Evolutionary conservation across 2,329 filamentous ascomycete species (phyloP).

Genomic region (Aspergillus brasiliensis): DNA sequence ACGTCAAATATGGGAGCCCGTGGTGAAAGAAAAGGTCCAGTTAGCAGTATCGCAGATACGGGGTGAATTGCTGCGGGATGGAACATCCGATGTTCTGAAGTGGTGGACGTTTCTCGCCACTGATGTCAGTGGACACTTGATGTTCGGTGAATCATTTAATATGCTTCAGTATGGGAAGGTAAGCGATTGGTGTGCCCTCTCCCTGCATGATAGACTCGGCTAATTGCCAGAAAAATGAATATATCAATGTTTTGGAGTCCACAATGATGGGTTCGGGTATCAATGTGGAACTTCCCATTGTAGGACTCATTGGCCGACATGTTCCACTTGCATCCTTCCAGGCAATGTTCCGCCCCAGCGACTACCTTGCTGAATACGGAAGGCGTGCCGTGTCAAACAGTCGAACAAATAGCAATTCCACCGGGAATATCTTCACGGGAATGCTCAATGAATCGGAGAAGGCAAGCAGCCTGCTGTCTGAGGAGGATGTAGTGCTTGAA

Average conservation of each 20-base stretch:
- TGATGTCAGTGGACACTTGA: conserved; percentile 53
- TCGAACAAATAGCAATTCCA: conserved; percentile 19
- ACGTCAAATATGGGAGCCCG: conserved; percentile 29
- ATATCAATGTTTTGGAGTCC: conserved; percentile 39
- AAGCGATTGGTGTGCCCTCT: conserved; percentile 6
- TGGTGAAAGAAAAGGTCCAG: conserved; percentile 41
- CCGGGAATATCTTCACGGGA: conserved; percentile 41
- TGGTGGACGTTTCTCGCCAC: conserved; percentile 56
- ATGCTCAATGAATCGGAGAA: conserved; percentile 41
- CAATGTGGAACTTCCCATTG: conserved; percentile 11
- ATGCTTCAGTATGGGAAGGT: conserved; percentile 53
- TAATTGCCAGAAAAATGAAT: conserved; percentile 35
- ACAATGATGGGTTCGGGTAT: conserved; percentile 14
- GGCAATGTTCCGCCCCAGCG: conserved; percentile 12
- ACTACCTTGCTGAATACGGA: conserved; percentile 14
- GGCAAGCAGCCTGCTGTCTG: conserved; percentile 18
- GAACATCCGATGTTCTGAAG: conserved; percentile 44
- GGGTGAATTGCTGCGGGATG: conserved; percentile 12
- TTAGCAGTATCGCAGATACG: conserved; percentile 47
- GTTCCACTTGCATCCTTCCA: conserved; percentile 9
- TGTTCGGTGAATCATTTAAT: conserved; percentile 55
- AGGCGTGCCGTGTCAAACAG: conserved; percentile 20
- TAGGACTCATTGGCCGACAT: conserved; percentile 10
- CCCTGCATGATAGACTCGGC: neutral
- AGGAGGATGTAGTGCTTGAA: conserved; percentile 40